phyloP scores from a whole-genome alignment of 2,329 filamentous ascomycete genomes.

The Aureobasidium subglaciale region DNA sequence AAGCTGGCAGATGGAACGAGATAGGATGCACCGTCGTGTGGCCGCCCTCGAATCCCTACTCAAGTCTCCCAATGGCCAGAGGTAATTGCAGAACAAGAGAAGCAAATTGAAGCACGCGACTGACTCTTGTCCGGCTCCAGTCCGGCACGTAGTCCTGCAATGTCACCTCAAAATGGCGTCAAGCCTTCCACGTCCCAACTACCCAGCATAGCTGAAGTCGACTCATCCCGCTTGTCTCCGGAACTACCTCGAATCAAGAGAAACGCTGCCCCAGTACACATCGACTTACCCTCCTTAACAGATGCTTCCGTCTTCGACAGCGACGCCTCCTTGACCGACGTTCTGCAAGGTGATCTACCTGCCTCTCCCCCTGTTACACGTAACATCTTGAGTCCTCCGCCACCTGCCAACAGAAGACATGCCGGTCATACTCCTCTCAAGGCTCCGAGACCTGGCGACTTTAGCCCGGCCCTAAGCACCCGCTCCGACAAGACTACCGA shows the following conservation, averaged over 20 bases:
- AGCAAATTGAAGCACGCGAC: neutral
- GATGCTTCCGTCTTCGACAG: neutral
- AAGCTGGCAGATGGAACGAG: constrained; percentile 28
- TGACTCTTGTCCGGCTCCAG: constrained; percentile 19
- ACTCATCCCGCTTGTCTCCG: constrained; percentile 19
- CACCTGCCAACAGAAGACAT: constrained; percentile 24
- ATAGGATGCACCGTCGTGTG: constrained; percentile 28
- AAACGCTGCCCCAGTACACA: constrained; percentile 15
- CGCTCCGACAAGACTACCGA: constrained; percentile 27
- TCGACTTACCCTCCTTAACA: constrained; percentile 6
- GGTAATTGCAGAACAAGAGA: constrained; percentile 18
- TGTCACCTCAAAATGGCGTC: constrained; percentile 24
- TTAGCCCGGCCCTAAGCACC: constrained; percentile 19
- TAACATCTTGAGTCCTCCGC: constrained; percentile 25
- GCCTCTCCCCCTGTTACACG: constrained; percentile 21
- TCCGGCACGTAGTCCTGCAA: constrained; percentile 29
- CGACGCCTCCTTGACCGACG: neutral
- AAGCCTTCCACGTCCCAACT: constrained; percentile 18
- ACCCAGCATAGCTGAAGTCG: constrained; percentile 30
- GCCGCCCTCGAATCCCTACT: constrained; percentile 29
- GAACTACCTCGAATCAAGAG: constrained; percentile 13
- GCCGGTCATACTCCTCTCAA: constrained; percentile 31
- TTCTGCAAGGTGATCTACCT: constrained; percentile 27
- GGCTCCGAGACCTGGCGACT: constrained; percentile 22
- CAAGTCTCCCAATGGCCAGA: constrained; percentile 27